phyloP scores from a whole-genome alignment of 1,139 yeast species.

The Hanseniaspora gamundiae region DNA sequence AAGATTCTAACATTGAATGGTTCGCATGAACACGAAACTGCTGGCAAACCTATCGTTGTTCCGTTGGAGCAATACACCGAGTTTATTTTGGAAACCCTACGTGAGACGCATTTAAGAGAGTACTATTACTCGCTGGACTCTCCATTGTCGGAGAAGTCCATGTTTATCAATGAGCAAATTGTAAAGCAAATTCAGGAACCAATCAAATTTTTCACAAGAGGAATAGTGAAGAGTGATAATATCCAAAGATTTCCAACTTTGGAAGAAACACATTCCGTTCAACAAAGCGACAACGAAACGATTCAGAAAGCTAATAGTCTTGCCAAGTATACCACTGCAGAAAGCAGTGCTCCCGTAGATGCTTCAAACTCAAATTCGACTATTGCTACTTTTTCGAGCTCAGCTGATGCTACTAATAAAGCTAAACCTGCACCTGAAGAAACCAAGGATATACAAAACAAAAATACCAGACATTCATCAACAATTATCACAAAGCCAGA shows the following conservation, averaged over 20 bases:
- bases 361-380: background rate
- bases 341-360: background rate
- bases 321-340: background rate
- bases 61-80: constrained; percentile 10
- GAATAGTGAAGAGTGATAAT: background rate
- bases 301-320: background rate
- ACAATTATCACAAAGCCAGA: background rate
- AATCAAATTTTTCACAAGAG: constrained; percentile 4
- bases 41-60: constrained; percentile 3
- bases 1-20: background rate
- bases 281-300: background rate
- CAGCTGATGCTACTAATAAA: background rate
- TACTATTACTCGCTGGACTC: constrained; percentile 17
- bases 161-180: constrained; percentile 7
- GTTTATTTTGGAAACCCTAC: constrained; percentile 11
- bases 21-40: constrained; percentile 7
- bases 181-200: constrained; percentile 7
- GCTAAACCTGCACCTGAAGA: background rate
- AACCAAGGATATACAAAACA: background rate
- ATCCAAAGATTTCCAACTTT: constrained; percentile 1
- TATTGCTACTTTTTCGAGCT: background rate
- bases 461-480: background rate
- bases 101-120: constrained; percentile 9
- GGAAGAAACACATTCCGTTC: constrained; percentile 1
- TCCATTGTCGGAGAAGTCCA: constrained; percentile 9